Base-by-base conservation (phyloP, 805 yeast species). In the Saccharomycopsis sp. region DNA sequence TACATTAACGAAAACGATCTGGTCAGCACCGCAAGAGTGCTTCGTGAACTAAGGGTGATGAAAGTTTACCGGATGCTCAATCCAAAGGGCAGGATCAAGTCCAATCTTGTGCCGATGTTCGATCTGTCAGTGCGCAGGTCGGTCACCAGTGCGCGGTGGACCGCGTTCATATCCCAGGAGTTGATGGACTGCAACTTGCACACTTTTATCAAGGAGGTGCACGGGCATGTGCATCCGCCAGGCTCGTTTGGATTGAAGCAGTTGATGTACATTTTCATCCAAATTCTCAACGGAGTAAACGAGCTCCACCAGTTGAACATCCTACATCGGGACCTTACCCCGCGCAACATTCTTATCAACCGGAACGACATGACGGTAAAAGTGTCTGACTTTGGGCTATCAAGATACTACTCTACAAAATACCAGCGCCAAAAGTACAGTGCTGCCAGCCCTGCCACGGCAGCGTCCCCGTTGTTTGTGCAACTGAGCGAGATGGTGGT, bases 241-340 rank as follows among this genome's bases (percentile, higher is more conserved):
- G 29, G 17, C 12, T 25, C 4, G 21, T 7, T 19, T 7, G 13
- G 16, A 32, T 13, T 32, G 5, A n/a, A 13, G 13, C n/a, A 13
- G 23, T n/a, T 13, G 20, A 13, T 32, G 21, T 19, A 31, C 12
- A 13, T 34, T 8, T 19, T 34, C 16, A 9, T n/a, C 15, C 38
- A 39, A 25, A 25, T 39, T 15, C 19, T 34, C 8, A 39, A 39
- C 22, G 42, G 42, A 2, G 23, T 39, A 17, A 15, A 33, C 18
- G 34, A 18, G 9, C 27, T 39, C 5, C 42, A 39, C 18, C 36
- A 39, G 17, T 22, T 39, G 20, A 34, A 29, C 9, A 39, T 39
- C 18, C 20, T 86, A 17, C 95, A 85, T 55, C 83, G 94, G 51
- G 95, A 85, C 55, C 62, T 85, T 41, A 86, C 86, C 53, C 95